Base-by-base conservation (phyloP, 371 early-diverging fungal genomes). In the Neoconidiobolus thromboides region DNA sequence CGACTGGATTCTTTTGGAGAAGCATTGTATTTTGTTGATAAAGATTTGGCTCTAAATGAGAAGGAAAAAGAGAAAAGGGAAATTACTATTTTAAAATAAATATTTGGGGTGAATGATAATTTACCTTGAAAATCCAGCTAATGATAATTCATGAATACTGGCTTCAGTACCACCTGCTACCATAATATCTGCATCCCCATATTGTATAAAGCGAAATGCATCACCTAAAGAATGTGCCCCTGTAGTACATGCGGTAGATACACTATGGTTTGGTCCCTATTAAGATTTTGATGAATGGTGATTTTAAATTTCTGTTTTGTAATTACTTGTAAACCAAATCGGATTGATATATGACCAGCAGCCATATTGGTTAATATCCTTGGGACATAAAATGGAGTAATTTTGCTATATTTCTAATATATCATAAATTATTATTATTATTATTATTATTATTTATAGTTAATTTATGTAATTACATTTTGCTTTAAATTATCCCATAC, bases 161-260 rank as follows among this genome's bases (percentile, higher is more conserved):
- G 93, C 79, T 67, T 96, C 96, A 1, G 89, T 71, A 1, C 90
- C 94, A n/a, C 96, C 96, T 0, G 94, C 95, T 3, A 96, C 69
- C 90, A 96, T 93, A 1, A 96, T 91, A 67, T 93, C 89, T 1
- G 94, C 93, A 64, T 96, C 95, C 10, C 89, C 90, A 61, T 72
- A 85, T 58, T 81, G 79, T 64, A 96, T 96, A 65, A 92, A 89
- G 42, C 94, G 75, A 76, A 80, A 78, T 0, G 94, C 95, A 64
- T 96, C 95, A 38, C 93, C 95, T 43, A 96, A 77, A 0, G 93
- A 75, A 63, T 96, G 92, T 0, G 93, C 93, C 0, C 96, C 96
- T 1, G 96, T 93, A 0, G 95, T 87, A 63, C 96, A 96, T 0
- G 96, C 94, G 0, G 94, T 95, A 0, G 92, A 85, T 0, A 78